Evolutionary conservation across 2,329 filamentous ascomycete genomes (phyloP), one percentile per base, ranked within the genome.

Genomic region (Aphanocladium album): DNA sequence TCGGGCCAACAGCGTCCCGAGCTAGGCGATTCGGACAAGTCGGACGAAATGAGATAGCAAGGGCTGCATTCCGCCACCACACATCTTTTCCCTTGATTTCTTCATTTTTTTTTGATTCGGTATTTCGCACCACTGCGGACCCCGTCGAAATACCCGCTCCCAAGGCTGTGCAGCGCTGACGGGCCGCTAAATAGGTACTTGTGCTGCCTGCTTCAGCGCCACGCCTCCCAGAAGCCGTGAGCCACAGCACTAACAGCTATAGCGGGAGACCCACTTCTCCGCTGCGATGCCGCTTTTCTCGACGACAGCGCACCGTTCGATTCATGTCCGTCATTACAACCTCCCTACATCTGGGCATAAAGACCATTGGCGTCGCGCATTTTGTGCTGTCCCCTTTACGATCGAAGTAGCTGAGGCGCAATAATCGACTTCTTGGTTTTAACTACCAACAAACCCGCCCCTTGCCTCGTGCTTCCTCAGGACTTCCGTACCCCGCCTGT

Each of bases 271-370:
- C 53, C 53, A 57, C 43, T n/a, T 37, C 30, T 57, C 41, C 25
- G 39, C 51, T 16, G 54, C 41, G 11, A 16, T 23, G 39, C 54
- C 54, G 37, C 55, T 58, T 51, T 43, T 37, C 35, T 41, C 14
- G 23, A 33, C 43, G 11, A 16, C 53, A 23, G 17, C 52, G n/a
- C 17, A 45, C 52, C 19, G 16, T 27, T 39, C 35, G n/a, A 58
- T 58, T 33, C 33, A 50, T 41, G 35, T 23, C 56, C 56, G 56
- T 58, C 56, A 58, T 58, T 33, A 57, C 23, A 50, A 30, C 45
- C 56, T 51, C 37, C 33, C 23, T 21, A 17, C 43, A 39, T 27
- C 45, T 17, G 46, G 21, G 47, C 17, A 59, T 59, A 59, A 59
- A 59, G 39, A 52, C 49, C 49, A 43, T 35, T 52, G 27, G 25